Evolutionary conservation across 257 asterid genomes (phyloP).

Genomic region (Solanum rostratum): DNA sequence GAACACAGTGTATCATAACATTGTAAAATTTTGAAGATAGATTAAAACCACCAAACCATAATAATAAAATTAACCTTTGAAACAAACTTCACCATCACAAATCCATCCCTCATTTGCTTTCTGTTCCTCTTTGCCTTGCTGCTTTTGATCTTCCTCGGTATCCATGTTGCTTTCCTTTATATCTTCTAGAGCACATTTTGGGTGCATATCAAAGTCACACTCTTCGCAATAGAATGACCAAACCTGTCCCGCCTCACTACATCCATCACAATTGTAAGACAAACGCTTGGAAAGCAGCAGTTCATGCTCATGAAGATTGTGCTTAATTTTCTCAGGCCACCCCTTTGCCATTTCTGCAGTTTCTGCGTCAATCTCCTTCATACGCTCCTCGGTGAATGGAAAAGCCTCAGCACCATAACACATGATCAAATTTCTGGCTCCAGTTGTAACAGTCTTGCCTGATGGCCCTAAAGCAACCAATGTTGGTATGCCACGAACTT

Average conservation of each 20-base stretch:
- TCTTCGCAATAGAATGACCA: constrained; percentile 69
- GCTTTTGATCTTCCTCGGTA: neutral
- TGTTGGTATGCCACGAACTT: constrained; percentile 70
- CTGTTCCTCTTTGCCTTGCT: constrained; percentile 3
- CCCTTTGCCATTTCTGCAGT: constrained; percentile 53
- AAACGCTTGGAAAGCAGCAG: constrained; percentile 38
- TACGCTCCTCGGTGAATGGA: constrained; percentile 64
- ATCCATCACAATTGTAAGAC: constrained; percentile 47
- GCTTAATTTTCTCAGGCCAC: constrained; percentile 54
- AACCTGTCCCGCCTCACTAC: constrained; percentile 34
- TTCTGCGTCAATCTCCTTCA: constrained; percentile 53
- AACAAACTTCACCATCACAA: constrained; percentile 52
- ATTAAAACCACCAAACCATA: neutral
- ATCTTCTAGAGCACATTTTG: constrained; percentile 46
- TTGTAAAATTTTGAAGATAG: neutral
- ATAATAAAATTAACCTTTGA: constrained; percentile 10
- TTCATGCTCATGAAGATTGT: constrained; percentile 45
- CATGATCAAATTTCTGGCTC: constrained; percentile 40
- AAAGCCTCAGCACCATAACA: constrained; percentile 54
- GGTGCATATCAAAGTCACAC: constrained; percentile 79
- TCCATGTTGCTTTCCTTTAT: constrained; percentile 1
- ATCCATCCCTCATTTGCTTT: constrained; percentile 27
- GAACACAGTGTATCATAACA: neutral
- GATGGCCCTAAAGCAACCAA: constrained; percentile 61
- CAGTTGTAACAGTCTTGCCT: constrained; percentile 59